Conservation (phyloP, 2,329 filamentous ascomycete genomes). For the Boeremia exigua region DNA sequence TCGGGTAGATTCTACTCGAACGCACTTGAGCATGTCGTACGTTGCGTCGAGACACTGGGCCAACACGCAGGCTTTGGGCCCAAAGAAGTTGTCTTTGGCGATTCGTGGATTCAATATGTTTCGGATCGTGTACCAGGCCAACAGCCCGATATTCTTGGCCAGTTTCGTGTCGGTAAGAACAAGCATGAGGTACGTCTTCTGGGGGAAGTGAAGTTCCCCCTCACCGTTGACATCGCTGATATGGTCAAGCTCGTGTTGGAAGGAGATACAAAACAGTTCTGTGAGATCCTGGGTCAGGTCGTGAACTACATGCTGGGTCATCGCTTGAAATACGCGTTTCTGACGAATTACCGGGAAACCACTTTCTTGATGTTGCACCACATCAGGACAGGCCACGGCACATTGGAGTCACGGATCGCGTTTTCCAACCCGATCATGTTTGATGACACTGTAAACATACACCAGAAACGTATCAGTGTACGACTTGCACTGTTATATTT, state of each 20-base stretch:
- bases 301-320: background rate
- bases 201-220: background rate
- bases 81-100: background rate
- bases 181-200: background rate
- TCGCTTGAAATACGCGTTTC: background rate
- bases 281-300: background rate
- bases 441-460: background rate
- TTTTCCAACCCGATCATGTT: background rate
- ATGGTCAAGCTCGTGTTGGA: background rate
- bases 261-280: background rate
- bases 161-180: background rate
- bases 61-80: background rate
- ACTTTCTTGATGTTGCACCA: background rate
- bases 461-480: no score
- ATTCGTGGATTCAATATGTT: background rate
- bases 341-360: background rate
- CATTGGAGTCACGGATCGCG: background rate
- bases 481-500: no score
- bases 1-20: background rate
- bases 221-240: background rate
- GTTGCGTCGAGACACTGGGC: background rate
- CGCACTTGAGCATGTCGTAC: background rate
- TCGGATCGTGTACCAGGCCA: background rate
- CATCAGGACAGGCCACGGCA: background rate
- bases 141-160: background rate